Evolutionary conservation across 306 rosid species (phyloP), one percentile per base, ranked within the genome.

Genomic region (Trifolium subterraneum): DNA sequence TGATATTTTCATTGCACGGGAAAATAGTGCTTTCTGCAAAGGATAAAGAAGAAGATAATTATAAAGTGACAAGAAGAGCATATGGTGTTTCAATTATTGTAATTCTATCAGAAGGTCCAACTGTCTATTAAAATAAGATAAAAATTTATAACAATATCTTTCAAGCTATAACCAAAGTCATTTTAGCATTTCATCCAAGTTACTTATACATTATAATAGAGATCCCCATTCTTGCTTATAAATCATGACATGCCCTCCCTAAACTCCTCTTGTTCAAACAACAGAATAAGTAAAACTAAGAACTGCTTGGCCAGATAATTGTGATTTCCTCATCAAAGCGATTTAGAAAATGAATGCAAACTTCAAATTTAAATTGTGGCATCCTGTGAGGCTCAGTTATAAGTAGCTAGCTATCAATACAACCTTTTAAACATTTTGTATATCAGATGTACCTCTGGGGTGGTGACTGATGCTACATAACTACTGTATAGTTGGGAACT

Each of bases 11-110:
- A 70, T 75, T 70, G 83, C 83, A 51, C 82, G 86, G 68, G 94
- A 92, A 86, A 73, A 80, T 31, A 87, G 85, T 71, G 76, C 84
- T 79, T 70, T 90, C 98, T 92, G 81, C 88, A 76, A 76, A 81
- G 74, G 66, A 79, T 74, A 47, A 79, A 35, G 59, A 61, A 60
- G 44, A 61, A 52, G 55, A 59, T 10, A 58, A 33, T 47, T 38
- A 60, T 64, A 78, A 44, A 64, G 51, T 39, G 23, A 48, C 50
- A 75, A 64, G 41, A 79, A 58, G 61, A 74, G 55, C 64, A 13
- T 59, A 48, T 67, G 42, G 64, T 75, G 78, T 25, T 25, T 25
- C 3, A 2, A 25, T 25, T 25, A 25, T 25, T 25, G 29, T 25
- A 25, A 25, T 25, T 25, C 2, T 25, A 25, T 25, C 29, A 25